Evolutionary conservation across 768 basidiomycete genomes (phyloP).

Genomic region (Amylocystis lapponica): DNA sequence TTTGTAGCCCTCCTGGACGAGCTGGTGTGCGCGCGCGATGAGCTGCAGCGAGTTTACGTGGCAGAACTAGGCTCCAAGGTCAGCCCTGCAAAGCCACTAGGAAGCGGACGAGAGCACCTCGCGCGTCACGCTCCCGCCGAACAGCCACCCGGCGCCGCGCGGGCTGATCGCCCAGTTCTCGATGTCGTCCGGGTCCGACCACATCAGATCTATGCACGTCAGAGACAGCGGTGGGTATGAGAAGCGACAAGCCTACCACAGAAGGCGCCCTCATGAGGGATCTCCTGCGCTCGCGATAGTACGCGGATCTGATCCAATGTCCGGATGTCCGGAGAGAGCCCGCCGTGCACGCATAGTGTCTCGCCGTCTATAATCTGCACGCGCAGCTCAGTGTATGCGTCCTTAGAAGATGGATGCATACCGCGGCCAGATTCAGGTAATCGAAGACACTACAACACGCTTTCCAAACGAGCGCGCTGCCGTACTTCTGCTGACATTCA

Average conservation of each 20-base stretch:
- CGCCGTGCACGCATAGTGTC: slow-evolving; percentile 92
- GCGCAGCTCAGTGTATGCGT: neutral
- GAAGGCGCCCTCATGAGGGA: slow-evolving; percentile 98
- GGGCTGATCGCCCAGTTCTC: slow-evolving; percentile 97
- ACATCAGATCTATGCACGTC: slow-evolving; percentile 75
- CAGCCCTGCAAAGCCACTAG: too few relatives aligned
- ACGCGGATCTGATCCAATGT: slow-evolving; percentile 94
- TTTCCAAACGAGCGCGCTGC: slow-evolving; percentile 93
- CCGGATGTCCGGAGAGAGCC: slow-evolving; percentile 91
- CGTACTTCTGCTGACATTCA: slow-evolving; percentile 98
- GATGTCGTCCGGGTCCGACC: slow-evolving; percentile 95
- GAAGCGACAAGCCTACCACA: slow-evolving; percentile 53
- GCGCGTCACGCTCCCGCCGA: slow-evolving; percentile 78
- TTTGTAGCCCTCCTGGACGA: slow-evolving; percentile 94
- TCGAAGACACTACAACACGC: slow-evolving; percentile 97
- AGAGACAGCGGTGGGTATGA: neutral
- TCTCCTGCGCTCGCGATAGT: slow-evolving; percentile 91
- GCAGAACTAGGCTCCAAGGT: slow-evolving; percentile 58
- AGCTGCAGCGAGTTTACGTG: slow-evolving; percentile 83
- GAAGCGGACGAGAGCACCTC: slow-evolving; percentile 48
- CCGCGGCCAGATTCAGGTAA: slow-evolving; percentile 90
- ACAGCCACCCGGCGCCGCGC: slow-evolving; percentile 93
- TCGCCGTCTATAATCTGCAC: slow-evolving; percentile 90
- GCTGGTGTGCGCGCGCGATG: slow-evolving; percentile 93
- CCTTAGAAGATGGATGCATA: slow-evolving; percentile 31